Conservation (phyloP, 106 monocot genomes). For the Phalaenopsis equestris region DNA sequence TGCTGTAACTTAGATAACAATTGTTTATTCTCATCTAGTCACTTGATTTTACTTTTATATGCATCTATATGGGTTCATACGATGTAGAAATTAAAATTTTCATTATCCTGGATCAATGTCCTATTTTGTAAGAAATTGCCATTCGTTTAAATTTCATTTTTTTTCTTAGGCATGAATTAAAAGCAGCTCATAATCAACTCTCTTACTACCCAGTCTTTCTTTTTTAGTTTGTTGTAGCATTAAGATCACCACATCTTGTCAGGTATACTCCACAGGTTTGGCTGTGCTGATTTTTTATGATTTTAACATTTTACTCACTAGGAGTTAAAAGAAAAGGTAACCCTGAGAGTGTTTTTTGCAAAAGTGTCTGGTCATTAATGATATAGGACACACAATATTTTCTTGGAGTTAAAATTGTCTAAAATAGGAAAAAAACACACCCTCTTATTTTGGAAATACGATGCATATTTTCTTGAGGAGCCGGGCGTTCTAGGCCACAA, state of each 20-base stretch:
- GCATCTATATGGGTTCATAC: background rate
- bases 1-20: background rate
- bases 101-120: background rate
- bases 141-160: background rate
- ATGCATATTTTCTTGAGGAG: too few species aligned
- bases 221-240: background rate
- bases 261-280: too few species aligned
- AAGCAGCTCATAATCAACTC: background rate
- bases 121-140: background rate
- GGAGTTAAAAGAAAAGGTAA: too few species aligned
- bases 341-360: too few species aligned
- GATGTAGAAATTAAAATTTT: background rate
- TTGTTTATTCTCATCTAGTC: background rate
- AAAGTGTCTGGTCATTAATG: too few species aligned
- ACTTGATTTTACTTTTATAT: background rate
- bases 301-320: too few species aligned
- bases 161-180: background rate
- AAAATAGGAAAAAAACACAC: too few species aligned
- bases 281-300: too few species aligned
- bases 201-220: background rate
- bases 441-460: too few species aligned
- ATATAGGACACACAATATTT: too few species aligned
- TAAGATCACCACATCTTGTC: background rate
- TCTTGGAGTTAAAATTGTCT: too few species aligned
- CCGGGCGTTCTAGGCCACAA: too few species aligned